phyloP scores from a whole-genome alignment of 2,329 filamentous ascomycete genomes.

The Falciphora oryzae region DNA sequence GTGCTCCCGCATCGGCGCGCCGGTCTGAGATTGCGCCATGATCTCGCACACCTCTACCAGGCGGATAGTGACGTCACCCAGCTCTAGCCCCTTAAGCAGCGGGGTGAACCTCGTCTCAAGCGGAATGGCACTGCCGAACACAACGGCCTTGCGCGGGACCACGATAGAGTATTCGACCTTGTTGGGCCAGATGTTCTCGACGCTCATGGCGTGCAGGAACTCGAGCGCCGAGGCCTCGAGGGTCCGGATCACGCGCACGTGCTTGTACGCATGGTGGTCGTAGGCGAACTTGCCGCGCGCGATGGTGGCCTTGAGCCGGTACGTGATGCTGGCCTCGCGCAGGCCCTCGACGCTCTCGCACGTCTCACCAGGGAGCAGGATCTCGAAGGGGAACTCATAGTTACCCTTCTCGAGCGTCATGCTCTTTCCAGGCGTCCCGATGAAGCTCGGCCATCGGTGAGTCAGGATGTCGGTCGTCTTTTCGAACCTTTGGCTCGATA shows the following conservation, averaged over 20 bases:
- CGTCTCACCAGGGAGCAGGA: conserved; percentile 63
- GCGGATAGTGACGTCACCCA: conserved; percentile 76
- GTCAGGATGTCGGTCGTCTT: conserved; percentile 56
- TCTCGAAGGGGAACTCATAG: conserved; percentile 78
- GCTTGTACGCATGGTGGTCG: conserved; percentile 75
- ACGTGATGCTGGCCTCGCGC: conserved; percentile 78
- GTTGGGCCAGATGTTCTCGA: conserved; percentile 96
- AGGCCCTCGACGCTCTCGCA: conserved; percentile 91
- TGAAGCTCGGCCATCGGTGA: conserved; percentile 65
- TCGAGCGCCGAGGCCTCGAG: conserved; percentile 71
- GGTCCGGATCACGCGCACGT: conserved; percentile 71
- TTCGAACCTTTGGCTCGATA: conserved; percentile 55
- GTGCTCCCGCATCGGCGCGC: conserved; percentile 47
- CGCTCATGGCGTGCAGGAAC: conserved; percentile 82
- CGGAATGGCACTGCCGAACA: conserved; percentile 82
- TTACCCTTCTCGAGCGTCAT: conserved; percentile 64
- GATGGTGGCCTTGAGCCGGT: conserved; percentile 86
- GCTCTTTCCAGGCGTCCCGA: conserved; percentile 49
- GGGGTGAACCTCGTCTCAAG: conserved; percentile 85
- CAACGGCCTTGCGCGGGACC: conserved; percentile 87
- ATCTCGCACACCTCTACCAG: conserved; percentile 75
- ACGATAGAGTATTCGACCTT: conserved; percentile 95
- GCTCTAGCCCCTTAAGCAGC: conserved; percentile 77
- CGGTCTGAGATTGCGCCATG: conserved; percentile 41
- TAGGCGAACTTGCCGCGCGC: conserved; percentile 82